Base-by-base conservation (phyloP, 2,329 filamentous ascomycete species). In the Emmonsiellopsis sp. region DNA sequence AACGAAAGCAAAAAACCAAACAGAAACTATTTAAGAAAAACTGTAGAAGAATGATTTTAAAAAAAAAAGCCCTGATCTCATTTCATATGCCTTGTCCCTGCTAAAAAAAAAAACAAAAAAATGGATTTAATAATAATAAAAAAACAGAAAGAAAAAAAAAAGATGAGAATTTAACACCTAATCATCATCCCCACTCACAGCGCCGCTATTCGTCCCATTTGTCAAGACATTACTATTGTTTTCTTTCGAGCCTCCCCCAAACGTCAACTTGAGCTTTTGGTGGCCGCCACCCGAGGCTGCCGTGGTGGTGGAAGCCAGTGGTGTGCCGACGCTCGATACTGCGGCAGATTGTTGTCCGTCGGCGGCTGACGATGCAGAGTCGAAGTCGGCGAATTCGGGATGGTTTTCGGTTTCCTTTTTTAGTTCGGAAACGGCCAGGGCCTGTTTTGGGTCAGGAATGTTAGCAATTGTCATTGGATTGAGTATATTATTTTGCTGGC, bases 181-280 rank as follows among this genome's bases (percentile, higher is more conserved):
- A 30, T 48, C 66, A 50, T 72, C 68, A 10, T 67, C 66, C 31
- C 67, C 63, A 53, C 64, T 69, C 44, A 60, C 62, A 20, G 61
- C 62, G 32, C 58, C 65, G 38, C 66, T 68, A 37, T 68, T 70
- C 11, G 59, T 56, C 44, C 63, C 62, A 51, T 65, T 69, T 10
- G 54, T 45, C 26, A 43, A 16, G 13, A 61, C 62, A 16, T 62
- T 63, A 43, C 69, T 67, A 52, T 65, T 67, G 53, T 69, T 70
- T 55, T 65, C 63, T 52, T 66, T 68, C 7, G 53, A 50, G 30
- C 69, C 70, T n/a, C 34, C 15, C 55, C 77, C 79, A 61, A 81
- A 78, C 20, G 75, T 86, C 57, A 92, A 76, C 74, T 86, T 90
- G 70, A 92, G 63, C 64, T 79, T 91, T 54, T 71, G 71, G 47